Evolutionary conservation across 306 rosid species (phyloP), one percentile per base, ranked within the genome.

Genomic region (Castanea mollissima): DNA sequence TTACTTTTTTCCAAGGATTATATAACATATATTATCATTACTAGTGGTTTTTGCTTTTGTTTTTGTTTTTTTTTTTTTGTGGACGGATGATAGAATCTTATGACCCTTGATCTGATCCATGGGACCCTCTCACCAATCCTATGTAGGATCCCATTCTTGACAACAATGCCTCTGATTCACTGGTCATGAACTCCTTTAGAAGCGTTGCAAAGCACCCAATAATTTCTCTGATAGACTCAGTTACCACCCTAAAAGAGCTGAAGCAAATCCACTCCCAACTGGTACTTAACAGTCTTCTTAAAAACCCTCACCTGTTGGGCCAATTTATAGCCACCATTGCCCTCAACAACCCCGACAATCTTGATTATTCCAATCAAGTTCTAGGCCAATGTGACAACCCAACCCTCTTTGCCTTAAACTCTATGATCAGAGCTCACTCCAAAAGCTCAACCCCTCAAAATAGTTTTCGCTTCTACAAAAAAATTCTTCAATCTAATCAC

Each of bases 341-440:
- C 46, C 57, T 86, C 19, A 74, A 55, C 12, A 81, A 78, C 78
- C 81, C 80, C 64, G 54, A 2, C 75, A 80, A 83, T 82, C 69
- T 83, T 9, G 27, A 25, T 13, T 83, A 86, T 55, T 79, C 88
- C 60, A 60, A 55, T 46, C 71, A 62, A 23, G 69, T 82, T 12
- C 77, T 90, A 8, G 68, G 68, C 81, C 85, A 78, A 41, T 78
- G 79, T 52, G 9, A 75, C 32, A 25, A 44, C 78, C 91, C 90
- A 55, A 83, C 83, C 27, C 83, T 87, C 80, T 87, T 87, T 52
- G 11, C 92, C 56, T 71, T 92, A 80, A 90, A 92, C 87, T 87
- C 93, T 81, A 78, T 90, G 86, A 90, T 90, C 83, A 87, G 93
- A 71, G 91, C 90, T 55, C 83, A 80, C 51, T 92, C 92, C 75